Evolutionary conservation across 768 basidiomycete species (phyloP), one percentile per base, ranked within the genome.

Genomic region (Sporobolomyces roseus): DNA sequence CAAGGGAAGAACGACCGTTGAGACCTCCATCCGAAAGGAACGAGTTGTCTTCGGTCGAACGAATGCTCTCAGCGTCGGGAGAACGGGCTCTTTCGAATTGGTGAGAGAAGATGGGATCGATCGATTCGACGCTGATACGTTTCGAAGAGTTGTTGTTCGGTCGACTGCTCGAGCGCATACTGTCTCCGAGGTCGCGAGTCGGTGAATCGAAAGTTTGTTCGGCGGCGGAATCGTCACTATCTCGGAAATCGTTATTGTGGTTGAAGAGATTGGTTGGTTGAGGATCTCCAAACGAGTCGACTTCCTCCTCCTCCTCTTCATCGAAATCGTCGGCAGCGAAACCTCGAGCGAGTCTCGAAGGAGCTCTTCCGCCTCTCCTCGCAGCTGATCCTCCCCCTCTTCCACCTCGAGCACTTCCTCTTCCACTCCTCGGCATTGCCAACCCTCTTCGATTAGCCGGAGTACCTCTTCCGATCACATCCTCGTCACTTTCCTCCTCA

Each of bases 71-170:
- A 13, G 30, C 36, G n/a, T 41, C 60, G 30, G 41, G 46, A 27
- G 46, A 36, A 36, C 53, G 43, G 19, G 36, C 61, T 10, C 61
- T 29, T 19, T 55, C 52, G 49, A 70, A 70, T 36, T 65, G 59
- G 41, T 73, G 70, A 32, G 74, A 68, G 33, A 76, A 68, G 52
- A 74, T 63, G 14, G 75, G 56, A 13, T 65, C 71, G 66, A 72
- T 65, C 43, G 71, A 72, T n/a, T 66, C 68, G 33, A 63, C 62
- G 17, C 58, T 60, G 58, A 48, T 74, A 50, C 33, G 66, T 52
- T 21, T 66, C 41, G 41, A 29, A 38, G 65, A 53, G 25, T 59
- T 49, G 33, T 66, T 49, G 16, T 25, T 36, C 33, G 6, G 13
- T 14, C 36, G 19, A 21, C 50, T 33, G 30, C 30, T 43, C 23